Percentiles rank a stretch among this genome's conserved stretches.
Conservation (phyloP, 306 rosid genomes). For the Hippophae tibetana region DNA sequence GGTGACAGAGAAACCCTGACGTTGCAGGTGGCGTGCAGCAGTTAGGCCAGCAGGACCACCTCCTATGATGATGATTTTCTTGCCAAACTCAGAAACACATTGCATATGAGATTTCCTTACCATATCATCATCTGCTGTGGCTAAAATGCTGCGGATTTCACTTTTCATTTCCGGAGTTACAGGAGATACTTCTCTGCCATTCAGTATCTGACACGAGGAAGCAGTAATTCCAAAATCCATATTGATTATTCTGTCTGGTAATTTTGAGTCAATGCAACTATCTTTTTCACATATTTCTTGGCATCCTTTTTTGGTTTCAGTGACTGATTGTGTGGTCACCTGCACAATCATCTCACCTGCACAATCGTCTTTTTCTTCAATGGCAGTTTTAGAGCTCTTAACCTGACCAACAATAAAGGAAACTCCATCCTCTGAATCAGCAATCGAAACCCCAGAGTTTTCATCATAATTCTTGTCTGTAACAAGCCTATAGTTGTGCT, state of each 20-base stretch:
- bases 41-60: conserved; percentile 99
- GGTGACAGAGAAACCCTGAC: conserved; percentile 78
- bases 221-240: conserved; percentile 26
- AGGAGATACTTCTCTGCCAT: conserved; percentile 26
- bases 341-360: conserved; percentile 12
- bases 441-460: conserved; percentile 52
- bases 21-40: conserved; percentile 94
- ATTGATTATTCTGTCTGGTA: conserved; percentile 19
- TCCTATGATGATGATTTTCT: conserved; percentile 77
- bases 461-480: conserved; percentile 53
- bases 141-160: conserved; percentile 29
- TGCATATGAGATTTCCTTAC: conserved; percentile 22
- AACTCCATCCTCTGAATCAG: conserved; percentile 94
- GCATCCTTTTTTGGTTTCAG: conserved; percentile 31
- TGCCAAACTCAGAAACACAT: conserved; percentile 39
- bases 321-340: conserved; percentile 19
- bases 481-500: conserved; percentile 48
- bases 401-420: conserved; percentile 67
- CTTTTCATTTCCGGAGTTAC: conserved; percentile 30
- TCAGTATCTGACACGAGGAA: conserved; percentile 29
- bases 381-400: conserved; percentile 36
- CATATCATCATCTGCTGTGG: conserved; percentile 29
- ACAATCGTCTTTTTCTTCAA: conserved; percentile 22
- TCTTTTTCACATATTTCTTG: conserved; percentile 22
- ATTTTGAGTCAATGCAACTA: conserved; percentile 26